Evolutionary conservation across 208 protist genomes (phyloP), one percentile per base, ranked within the genome.

Genomic region (Wallacemonas sp.): DNA sequence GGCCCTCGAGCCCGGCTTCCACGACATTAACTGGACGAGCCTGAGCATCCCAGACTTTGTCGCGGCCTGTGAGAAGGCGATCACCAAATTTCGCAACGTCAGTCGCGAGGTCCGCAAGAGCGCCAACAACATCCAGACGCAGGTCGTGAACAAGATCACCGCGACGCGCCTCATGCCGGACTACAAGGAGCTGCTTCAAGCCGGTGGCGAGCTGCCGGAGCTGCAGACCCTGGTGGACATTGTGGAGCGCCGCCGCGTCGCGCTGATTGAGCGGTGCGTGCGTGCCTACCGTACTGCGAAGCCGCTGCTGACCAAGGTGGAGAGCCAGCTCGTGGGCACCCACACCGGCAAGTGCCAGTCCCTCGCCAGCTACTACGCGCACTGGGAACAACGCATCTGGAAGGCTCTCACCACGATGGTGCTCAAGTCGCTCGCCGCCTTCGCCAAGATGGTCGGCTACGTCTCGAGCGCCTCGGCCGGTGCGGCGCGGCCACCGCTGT

Each of bases 11-110:
- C 95, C 96, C n/a, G 98, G 97, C 26, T 89, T 98, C 64, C 71
- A 80, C 33, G 88, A 98, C 68, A 94, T 99, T 65, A 99, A 99
- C 88, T 99, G 98, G 98, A 99, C 98, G 33, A 99, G 97, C 48
- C 87, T 99, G 8, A 98, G 96, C 60, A 98, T 99, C 61, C 78
- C 87, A 14, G 97, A 99, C 68, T 99, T 99, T 79, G 90, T 99
- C 41, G 68, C 71, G 46, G 86, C 73, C 47, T 98, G 94, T 70
- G 93, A 96, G 32, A 74, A 87, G 41, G 96, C 90, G 49, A 99
- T 99, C 80, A 96, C 86, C 33, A 95, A 98, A 68, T 99, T 99
- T 72, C 88, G 97, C 44, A 94, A 98, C 58, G 68, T 97, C 34
- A 94, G 97, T 47, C 92, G 97, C 41, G 95, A 98, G 71, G 90